Percentiles rank a stretch among this genome's conserved stretches.
Conservation (phyloP, 257 asterid species). For the Ehretia macrophylla region DNA sequence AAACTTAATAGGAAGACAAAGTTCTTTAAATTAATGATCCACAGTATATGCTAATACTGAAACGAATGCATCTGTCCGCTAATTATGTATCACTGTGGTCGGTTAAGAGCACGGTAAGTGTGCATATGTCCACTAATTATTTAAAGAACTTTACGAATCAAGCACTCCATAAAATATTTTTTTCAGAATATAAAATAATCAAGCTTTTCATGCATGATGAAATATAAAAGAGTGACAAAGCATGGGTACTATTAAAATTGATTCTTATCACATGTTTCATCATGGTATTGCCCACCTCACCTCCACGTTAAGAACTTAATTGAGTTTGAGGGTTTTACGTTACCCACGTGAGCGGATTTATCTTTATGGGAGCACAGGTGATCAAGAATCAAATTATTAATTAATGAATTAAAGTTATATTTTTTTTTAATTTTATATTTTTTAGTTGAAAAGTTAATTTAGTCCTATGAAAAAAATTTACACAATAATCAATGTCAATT, state of each 20-base stretch:
- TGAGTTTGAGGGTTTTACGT: not conserved
- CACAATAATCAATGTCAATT: too few relatives aligned
- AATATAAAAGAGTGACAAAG: not conserved
- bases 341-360: too few relatives aligned
- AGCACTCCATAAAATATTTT: not conserved
- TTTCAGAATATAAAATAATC: not conserved
- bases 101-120: not conserved
- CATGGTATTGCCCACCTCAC: not conserved
- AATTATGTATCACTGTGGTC: too few relatives aligned
- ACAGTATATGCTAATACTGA: too few relatives aligned
- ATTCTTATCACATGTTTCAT: not conserved
- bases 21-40: not conserved
- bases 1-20: not conserved
- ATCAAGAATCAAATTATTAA: too few relatives aligned
- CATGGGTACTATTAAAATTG: not conserved
- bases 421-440: too few relatives aligned
- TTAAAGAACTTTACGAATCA: not conserved
- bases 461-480: too few relatives aligned
- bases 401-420: too few relatives aligned
- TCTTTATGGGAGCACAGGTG: too few relatives aligned
- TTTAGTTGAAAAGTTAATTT: too few relatives aligned
- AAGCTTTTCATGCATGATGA: not conserved
- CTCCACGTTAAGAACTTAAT: not conserved
- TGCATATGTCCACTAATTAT: not conserved
- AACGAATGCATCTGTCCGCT: too few relatives aligned